Base-by-base conservation (phyloP, 768 basidiomycete genomes). In the Rubroboletus satanas region DNA sequence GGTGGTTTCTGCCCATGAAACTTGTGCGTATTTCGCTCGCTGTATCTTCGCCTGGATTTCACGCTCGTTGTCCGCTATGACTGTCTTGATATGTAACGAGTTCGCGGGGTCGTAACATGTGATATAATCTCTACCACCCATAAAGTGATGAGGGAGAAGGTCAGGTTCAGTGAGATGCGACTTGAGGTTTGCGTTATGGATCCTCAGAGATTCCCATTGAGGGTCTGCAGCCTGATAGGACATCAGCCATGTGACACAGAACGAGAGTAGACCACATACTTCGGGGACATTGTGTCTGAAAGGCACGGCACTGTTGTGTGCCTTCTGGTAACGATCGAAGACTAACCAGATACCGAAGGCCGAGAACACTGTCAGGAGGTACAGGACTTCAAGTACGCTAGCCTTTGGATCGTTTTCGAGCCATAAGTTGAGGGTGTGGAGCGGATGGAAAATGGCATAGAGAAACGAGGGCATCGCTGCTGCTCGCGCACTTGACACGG, bases 81-180 rank as follows among this genome's bases (percentile, higher is more conserved):
- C 70, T 0, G 93, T 95, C 38, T 75, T 81, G 47, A 97, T 77
- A 63, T 95, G 93, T 38, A 88, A 77, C 21, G 85, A 86, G 14
- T 90, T 95, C 4, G 93, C 85, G 14, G 96, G 96, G 70, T 98
- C 96, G 62, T 83, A 98, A 67, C 87, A 86, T 2, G 96, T 98
- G 56, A 98, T 88, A 66, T 88, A 93, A 39, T 83, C 77, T 44
- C 82, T 75, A 38, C 76, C 77, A 1, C 74, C 67, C 31, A 79
- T 67, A 12, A 71, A 66, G 42, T 78, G 65, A 1, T 76, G 66
- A 4, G 86, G 83, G 36, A 80, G 72, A 32, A 93, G 74, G 10
- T 78, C 77, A 2, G 74, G 69, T 57, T 82, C 76, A 7, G 74
- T 72, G 38, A 79, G 68, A 68, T 95, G 93, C 4, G 89, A 85